These are phyloP conservation scores for Knufia petricola DNA, from an alignment of 2,329 filamentous ascomycete species.

Conservation along the genomic window DNA sequence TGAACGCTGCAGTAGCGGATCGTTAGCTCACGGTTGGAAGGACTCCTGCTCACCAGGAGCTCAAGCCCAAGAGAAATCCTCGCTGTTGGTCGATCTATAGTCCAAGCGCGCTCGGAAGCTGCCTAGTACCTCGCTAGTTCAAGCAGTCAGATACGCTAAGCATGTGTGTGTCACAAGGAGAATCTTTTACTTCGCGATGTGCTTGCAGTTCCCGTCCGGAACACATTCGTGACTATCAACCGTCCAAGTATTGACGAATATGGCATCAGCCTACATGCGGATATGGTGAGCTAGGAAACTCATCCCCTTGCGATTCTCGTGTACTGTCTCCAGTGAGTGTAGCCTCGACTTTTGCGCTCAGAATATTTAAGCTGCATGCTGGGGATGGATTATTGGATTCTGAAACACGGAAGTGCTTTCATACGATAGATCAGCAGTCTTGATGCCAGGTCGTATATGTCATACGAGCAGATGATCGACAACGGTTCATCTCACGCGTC, in stretches of 20 bases:
- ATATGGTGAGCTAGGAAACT: neutral
- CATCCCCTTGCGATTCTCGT: neutral
- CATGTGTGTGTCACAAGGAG: neutral
- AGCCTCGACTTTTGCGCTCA: neutral
- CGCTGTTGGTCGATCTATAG: neutral
- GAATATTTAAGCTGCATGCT: neutral
- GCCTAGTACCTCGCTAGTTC: conserved; percentile 4
- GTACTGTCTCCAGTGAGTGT: neutral
- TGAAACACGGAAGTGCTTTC: neutral
- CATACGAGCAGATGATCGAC: conserved; percentile 2
- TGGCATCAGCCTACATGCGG: neutral
- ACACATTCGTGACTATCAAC: neutral
- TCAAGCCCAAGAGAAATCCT: neutral
- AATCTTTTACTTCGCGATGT: neutral
- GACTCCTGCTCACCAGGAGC: neutral
- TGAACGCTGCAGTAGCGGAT: neutral
- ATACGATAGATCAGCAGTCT: neutral
- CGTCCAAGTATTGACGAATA: neutral
- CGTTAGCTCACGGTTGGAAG: neutral
- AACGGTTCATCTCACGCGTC: neutral
- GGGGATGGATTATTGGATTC: neutral
- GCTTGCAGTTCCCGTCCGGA: neutral
- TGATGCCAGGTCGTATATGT: neutral
- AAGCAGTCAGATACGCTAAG: conserved; percentile 4
- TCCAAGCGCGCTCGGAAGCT: conserved; percentile 1